phyloP scores from a whole-genome alignment of 306 rosid genomes.

The Lathyrus aphaca region DNA sequence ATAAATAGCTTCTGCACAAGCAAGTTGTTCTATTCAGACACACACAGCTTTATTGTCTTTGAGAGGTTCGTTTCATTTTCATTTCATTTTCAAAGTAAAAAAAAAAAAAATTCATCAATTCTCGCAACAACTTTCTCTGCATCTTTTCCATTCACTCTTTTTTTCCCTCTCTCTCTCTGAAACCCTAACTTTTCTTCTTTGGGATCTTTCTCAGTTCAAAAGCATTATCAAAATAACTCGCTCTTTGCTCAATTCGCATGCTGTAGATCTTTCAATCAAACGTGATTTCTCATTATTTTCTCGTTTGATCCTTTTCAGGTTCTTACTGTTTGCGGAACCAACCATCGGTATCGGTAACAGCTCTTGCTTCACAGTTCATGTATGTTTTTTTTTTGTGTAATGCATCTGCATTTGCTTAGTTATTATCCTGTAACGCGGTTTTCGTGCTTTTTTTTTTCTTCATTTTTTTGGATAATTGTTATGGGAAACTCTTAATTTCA shows the following conservation, averaged over 20 bases:
- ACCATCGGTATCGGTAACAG: slow-evolving; percentile 43
- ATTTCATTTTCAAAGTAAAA: slow-evolving; percentile 16
- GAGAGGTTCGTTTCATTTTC: slow-evolving; percentile 38
- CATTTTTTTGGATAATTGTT: not conserved
- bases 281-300: slow-evolving; percentile 31
- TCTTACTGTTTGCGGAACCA: slow-evolving; percentile 25
- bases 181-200: slow-evolving; percentile 49
- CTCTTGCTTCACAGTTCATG: slow-evolving; percentile 22
- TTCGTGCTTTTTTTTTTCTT: slow-evolving; percentile 7
- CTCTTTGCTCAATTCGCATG: slow-evolving; percentile 32
- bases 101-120: slow-evolving; percentile 38
- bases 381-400: slow-evolving; percentile 1
- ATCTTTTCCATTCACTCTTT: not conserved
- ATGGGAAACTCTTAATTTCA: not conserved
- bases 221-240: slow-evolving; percentile 22
- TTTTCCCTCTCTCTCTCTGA: slow-evolving; percentile 35
- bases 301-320: slow-evolving; percentile 44
- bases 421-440: not conserved
- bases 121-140: slow-evolving; percentile 29
- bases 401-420: slow-evolving; percentile 39
- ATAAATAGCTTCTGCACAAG: slow-evolving; percentile 33
- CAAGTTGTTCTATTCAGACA: slow-evolving; percentile 46
- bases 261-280: slow-evolving; percentile 42
- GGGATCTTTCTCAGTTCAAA: slow-evolving; percentile 30
- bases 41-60: slow-evolving; percentile 39